These are phyloP conservation scores for Capsicum baccatum DNA, from an alignment of 257 asterid genomes.

Conservation along the genomic window DNA sequence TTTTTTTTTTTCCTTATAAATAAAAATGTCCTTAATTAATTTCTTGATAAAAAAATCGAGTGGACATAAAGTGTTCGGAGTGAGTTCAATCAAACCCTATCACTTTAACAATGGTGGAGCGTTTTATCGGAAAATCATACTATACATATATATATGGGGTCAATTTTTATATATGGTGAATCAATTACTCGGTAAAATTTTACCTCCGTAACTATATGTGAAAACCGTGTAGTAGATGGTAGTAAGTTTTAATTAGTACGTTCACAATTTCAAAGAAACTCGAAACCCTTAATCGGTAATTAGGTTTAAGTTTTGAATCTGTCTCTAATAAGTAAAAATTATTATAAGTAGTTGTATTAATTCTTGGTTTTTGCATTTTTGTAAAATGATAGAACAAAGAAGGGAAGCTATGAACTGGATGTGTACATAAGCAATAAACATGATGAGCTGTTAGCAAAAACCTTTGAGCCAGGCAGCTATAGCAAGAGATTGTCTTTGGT, in stretches of 20 bases:
- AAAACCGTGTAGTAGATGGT: no score
- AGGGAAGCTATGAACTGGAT: slow-evolving; percentile 67
- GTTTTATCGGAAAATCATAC: not conserved
- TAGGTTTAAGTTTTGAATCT: not conserved
- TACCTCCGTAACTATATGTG: no score
- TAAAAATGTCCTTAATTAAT: no score
- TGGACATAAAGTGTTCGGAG: not conserved
- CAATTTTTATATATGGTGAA: no score
- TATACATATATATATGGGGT: no score
- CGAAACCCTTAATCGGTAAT: no score
- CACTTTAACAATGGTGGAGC: not conserved
- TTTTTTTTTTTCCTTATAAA: no score
- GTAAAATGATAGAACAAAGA: slow-evolving; percentile 48
- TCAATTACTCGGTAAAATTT: no score
- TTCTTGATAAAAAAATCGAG: no score
- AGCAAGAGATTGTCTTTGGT: slow-evolving; percentile 75
- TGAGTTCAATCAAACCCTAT: not conserved
- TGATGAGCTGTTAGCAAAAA: slow-evolving; percentile 65
- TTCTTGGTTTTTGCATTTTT: not conserved
- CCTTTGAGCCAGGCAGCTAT: slow-evolving; percentile 64
- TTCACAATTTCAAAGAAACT: not conserved
- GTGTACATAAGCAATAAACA: slow-evolving; percentile 80
- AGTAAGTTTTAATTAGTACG: no score
- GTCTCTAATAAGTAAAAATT: not conserved
- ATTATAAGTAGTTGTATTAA: not conserved